phyloP scores from a whole-genome alignment of 2,329 filamentous ascomycete genomes.

The Verticillium albo-atrum region DNA sequence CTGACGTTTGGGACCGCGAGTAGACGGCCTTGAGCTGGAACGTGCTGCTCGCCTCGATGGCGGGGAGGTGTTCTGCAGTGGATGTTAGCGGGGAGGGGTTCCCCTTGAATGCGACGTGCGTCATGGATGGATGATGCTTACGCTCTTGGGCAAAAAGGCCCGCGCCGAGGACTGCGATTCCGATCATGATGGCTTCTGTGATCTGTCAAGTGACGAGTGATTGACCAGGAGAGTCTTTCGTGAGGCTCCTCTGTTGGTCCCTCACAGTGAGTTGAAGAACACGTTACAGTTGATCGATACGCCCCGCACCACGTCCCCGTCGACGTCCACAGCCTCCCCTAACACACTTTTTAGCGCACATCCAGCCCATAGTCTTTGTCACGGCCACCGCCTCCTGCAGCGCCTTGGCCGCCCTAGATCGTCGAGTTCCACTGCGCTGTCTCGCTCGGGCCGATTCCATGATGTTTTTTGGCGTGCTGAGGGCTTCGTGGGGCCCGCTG shows the following conservation, averaged over 20 bases:
- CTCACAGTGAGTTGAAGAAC: too few species aligned
- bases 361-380: neutral
- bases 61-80: slow-evolving; percentile 33
- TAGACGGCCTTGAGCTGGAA: slow-evolving; percentile 61
- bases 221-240: neutral
- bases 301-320: too few species aligned
- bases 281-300: too few species aligned
- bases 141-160: slow-evolving; percentile 2
- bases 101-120: neutral
- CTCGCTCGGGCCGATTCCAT: neutral
- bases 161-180: slow-evolving; percentile 1
- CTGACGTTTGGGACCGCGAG: slow-evolving; percentile 57
- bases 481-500: neutral
- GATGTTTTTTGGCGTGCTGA: neutral
- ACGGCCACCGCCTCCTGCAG: too few species aligned
- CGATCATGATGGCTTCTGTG: neutral
- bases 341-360: neutral
- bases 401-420: neutral
- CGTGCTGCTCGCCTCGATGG: slow-evolving; percentile 45
- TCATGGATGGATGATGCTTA: neutral
- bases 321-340: neutral
- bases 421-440: neutral
- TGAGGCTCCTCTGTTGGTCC: too few species aligned
- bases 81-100: neutral
- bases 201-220: neutral